phyloP scores from a whole-genome alignment of 75 land plant species.

The Adiantum capillusveneris region DNA sequence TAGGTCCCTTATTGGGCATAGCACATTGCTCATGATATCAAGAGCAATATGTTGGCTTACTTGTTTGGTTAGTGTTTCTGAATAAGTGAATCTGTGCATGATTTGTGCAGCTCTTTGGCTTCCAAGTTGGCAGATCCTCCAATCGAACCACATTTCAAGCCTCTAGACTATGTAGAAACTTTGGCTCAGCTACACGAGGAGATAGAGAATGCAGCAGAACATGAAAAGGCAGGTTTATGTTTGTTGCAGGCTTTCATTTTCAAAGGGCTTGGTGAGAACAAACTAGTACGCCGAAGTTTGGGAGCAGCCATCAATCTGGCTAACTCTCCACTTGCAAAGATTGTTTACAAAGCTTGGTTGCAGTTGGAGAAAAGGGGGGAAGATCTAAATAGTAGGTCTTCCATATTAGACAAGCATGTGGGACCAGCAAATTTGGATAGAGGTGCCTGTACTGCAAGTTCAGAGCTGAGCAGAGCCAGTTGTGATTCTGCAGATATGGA shows the following conservation, averaged over 20 bases:
- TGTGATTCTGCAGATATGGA: no score
- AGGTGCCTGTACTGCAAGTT: neutral
- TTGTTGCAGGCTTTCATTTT: constrained; percentile 84
- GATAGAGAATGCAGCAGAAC: constrained; percentile 49
- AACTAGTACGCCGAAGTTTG: constrained; percentile 81
- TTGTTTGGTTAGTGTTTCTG: no score
- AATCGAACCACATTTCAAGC: constrained; percentile 69
- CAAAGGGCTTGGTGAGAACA: constrained; percentile 81
- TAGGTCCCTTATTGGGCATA: no score
- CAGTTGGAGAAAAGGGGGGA: constrained; percentile 82
- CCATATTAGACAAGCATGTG: neutral
- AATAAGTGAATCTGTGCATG: constrained; percentile 1
- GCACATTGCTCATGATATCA: no score
- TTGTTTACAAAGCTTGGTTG: constrained; percentile 88
- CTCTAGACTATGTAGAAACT: constrained; percentile 88
- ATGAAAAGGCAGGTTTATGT: constrained; percentile 58
- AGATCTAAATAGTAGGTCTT: constrained; percentile 33
- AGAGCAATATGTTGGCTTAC: no score
- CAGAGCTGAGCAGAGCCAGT: no score
- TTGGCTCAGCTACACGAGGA: constrained; percentile 91
- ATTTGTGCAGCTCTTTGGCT: constrained; percentile 65
- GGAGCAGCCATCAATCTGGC: constrained; percentile 71
- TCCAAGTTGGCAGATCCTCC: constrained; percentile 84
- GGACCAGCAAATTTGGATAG: neutral
- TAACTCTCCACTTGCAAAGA: constrained; percentile 55